These are phyloP conservation scores for Cladorrhinum sp. DNA, from an alignment of 2,329 filamentous ascomycete genomes.

Conservation along the genomic window DNA sequence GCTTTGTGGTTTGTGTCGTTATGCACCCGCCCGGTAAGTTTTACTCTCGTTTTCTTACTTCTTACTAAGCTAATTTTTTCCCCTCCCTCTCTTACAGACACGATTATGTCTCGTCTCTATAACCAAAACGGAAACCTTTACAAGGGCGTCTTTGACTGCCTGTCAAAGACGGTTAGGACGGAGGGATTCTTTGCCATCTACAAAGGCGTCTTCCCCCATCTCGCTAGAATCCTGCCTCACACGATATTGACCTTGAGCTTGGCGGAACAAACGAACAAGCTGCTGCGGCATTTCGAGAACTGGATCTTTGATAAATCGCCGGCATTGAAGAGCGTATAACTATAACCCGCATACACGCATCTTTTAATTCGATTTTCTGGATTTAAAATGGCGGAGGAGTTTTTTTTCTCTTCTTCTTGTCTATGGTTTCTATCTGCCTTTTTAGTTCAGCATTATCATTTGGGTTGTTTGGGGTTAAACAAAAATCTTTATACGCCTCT, in stretches of 20 bases:
- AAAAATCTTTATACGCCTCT: background rate
- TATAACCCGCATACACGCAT: background rate
- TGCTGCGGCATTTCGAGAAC: conserved; percentile 74
- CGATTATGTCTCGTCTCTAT: conserved; percentile 97
- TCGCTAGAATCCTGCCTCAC: conserved; percentile 91
- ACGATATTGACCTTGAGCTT: conserved; percentile 90
- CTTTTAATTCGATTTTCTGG: background rate
- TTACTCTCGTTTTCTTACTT: background rate
- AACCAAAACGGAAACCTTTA: conserved; percentile 99
- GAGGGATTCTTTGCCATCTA: conserved; percentile 93
- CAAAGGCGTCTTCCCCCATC: conserved; percentile 94
- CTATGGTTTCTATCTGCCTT: background rate
- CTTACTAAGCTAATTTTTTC: conserved; percentile 3
- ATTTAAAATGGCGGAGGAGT: conserved; percentile 1
- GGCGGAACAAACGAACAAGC: conserved; percentile 95
- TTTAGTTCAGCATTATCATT: conserved; percentile 7
- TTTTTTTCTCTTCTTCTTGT: background rate
- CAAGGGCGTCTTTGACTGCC: conserved; percentile 84
- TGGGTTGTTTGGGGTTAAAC: conserved; percentile 9
- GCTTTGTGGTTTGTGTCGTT: conserved; percentile 93
- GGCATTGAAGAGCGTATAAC: conserved; percentile 21
- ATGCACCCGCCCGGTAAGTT: conserved; percentile 90
- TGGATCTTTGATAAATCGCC: conserved; percentile 40
- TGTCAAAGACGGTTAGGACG: conserved; percentile 84
- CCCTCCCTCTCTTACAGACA: conserved; percentile 55